Evolutionary conservation across 2,329 filamentous ascomycete genomes (phyloP).

Genomic region (Aspergillus quadricinctus): DNA sequence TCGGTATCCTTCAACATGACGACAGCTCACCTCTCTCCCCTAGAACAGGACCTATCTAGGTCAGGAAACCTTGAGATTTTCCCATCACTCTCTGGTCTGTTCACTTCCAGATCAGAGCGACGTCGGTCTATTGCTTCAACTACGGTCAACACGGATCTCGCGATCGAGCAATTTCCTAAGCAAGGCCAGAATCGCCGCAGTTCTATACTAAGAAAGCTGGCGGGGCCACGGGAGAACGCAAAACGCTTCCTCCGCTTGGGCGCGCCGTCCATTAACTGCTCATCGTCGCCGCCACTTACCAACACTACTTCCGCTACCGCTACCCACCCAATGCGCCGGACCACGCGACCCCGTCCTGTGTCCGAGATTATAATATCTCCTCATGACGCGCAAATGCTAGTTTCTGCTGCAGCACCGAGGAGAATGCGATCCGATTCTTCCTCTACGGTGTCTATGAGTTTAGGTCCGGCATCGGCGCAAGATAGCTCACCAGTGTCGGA

Average conservation of each 20-base stretch:
- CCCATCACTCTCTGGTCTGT: constrained; percentile 19
- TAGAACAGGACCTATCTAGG: constrained; percentile 24
- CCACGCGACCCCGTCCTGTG: constrained; percentile 26
- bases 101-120: constrained; percentile 23
- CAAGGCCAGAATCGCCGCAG: constrained; percentile 18
- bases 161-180: constrained; percentile 23
- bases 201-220: constrained; percentile 38
- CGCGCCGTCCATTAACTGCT: constrained; percentile 23
- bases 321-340: constrained; percentile 22
- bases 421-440: constrained; percentile 28
- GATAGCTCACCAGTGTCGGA: constrained; percentile 22
- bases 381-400: constrained; percentile 30
- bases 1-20: constrained; percentile 21
- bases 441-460: constrained; percentile 21
- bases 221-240: constrained; percentile 44
- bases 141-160: constrained; percentile 15
- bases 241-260: constrained; percentile 44
- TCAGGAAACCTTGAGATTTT: constrained; percentile 19
- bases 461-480: constrained; percentile 17
- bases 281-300: constrained; percentile 17
- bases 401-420: constrained; percentile 14
- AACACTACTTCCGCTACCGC: not conserved
- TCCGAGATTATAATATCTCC: constrained; percentile 34
- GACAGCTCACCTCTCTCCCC: constrained; percentile 27
- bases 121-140: constrained; percentile 17